phyloP scores from a whole-genome alignment of 2,329 filamentous ascomycete genomes.

The Colletotrichum phormii region DNA sequence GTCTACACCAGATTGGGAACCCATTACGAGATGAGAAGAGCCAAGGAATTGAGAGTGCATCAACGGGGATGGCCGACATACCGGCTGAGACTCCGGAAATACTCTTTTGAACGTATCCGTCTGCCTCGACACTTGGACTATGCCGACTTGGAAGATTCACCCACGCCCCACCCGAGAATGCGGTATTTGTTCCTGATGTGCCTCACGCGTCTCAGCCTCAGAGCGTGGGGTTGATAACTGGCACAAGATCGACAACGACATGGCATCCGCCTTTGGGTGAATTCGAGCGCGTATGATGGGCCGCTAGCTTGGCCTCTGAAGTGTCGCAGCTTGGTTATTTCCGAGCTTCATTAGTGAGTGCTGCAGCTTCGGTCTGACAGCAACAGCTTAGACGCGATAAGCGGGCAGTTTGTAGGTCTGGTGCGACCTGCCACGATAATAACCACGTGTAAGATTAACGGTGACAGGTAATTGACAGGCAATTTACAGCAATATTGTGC shows the following conservation, averaged over 20 bases:
- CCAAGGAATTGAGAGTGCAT: conserved; percentile 6
- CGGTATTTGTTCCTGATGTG: conserved; percentile 28
- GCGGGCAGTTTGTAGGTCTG: not conserved
- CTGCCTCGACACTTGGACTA: not conserved
- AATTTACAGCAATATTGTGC: not conserved
- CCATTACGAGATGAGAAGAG: conserved; percentile 32
- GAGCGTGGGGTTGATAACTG: conserved; percentile 22
- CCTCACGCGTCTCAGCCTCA: conserved; percentile 28
- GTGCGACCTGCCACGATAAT: not conserved
- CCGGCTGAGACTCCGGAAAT: conserved; percentile 1
- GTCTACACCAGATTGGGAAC: conserved; percentile 16
- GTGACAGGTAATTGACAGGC: not conserved
- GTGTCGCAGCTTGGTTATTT: not conserved
- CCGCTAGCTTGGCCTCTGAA: not conserved
- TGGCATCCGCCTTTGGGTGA: conserved; percentile 4
- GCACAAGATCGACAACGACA: conserved; percentile 1
- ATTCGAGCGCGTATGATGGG: not conserved
- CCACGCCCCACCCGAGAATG: conserved; percentile 19
- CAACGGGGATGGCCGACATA: not conserved
- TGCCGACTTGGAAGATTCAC: conserved; percentile 1
- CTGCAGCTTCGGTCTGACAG: not conserved
- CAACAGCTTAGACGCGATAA: conserved; percentile 7
- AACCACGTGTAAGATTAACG: not conserved
- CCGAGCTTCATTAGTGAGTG: not conserved
- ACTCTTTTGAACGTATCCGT: not conserved